These are phyloP conservation scores for Nicotiana attenuata DNA, from an alignment of 257 asterid species.

Conservation along the genomic window DNA sequence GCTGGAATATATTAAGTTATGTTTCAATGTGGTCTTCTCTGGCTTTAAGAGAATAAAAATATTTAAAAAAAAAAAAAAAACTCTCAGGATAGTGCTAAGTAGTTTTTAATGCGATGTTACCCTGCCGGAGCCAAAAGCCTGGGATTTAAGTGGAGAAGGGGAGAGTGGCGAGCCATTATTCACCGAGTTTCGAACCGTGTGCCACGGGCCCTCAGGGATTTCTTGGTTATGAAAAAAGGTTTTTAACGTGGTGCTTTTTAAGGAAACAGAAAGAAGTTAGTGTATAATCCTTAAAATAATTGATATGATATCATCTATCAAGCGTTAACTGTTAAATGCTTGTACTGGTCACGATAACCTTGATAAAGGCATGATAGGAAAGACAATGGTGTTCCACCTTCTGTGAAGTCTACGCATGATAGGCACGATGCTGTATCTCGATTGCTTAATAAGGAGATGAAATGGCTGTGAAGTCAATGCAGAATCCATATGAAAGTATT, in stretches of 20 bases:
- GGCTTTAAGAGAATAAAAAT: neutral
- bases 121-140: too few relatives aligned
- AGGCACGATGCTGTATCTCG: neutral
- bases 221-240: neutral
- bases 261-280: neutral
- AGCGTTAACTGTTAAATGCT: neutral
- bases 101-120: neutral
- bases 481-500: neutral
- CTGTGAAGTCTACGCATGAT: too few relatives aligned
- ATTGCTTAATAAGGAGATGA: neutral
- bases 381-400: neutral
- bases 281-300: neutral
- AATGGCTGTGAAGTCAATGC: neutral
- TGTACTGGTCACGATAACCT: neutral
- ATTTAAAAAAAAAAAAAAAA: too few relatives aligned
- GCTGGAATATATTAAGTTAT: neutral
- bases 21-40: neutral
- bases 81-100: neutral
- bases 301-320: neutral
- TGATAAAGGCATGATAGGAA: neutral
- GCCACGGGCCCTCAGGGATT: too few relatives aligned
- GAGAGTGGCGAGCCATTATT: too few relatives aligned
- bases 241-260: neutral
- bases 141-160: too few relatives aligned
- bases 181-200: too few relatives aligned